phyloP scores from a whole-genome alignment of 169 alveolate species.

The Cryptosporidium viatorum region DNA sequence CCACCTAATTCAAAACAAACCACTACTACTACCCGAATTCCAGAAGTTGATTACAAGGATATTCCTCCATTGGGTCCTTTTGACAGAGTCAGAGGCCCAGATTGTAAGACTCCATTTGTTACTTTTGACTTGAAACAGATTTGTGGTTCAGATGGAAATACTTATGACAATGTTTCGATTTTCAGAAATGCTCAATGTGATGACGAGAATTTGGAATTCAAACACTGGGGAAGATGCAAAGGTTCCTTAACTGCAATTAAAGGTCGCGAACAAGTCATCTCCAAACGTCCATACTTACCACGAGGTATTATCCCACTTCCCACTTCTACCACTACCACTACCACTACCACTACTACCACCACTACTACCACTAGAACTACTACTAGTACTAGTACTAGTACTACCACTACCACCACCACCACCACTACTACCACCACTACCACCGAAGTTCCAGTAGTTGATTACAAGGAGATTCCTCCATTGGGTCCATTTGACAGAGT shows the following conservation, averaged over 20 bases:
- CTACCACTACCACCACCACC: constrained; percentile 5
- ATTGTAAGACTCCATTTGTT: constrained; percentile 36
- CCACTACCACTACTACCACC: constrained; percentile 32
- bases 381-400: constrained; percentile 36
- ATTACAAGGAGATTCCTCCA: not conserved
- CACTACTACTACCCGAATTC: not conserved
- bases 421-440: constrained; percentile 1
- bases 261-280: not conserved
- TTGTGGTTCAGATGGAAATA: constrained; percentile 62
- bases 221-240: constrained; percentile 43
- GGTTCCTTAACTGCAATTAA: not conserved
- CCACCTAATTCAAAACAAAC: not conserved
- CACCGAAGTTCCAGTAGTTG: not conserved
- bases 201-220: constrained; percentile 5
- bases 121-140: constrained; percentile 50
- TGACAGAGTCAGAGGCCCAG: constrained; percentile 59
- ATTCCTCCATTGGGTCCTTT: constrained; percentile 59
- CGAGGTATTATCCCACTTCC: not conserved
- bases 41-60: not conserved
- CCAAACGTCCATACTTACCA: constrained; percentile 21
- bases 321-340: not conserved
- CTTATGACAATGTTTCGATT: constrained; percentile 7
- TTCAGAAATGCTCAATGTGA: constrained; percentile 75
- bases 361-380: constrained; percentile 4
- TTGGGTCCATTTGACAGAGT: not conserved